Percentiles rank a stretch among this genome's conserved stretches.
phyloP scores from a whole-genome alignment of 2,329 filamentous ascomycete species.

The Magnaporthiopsis incrustans region DNA sequence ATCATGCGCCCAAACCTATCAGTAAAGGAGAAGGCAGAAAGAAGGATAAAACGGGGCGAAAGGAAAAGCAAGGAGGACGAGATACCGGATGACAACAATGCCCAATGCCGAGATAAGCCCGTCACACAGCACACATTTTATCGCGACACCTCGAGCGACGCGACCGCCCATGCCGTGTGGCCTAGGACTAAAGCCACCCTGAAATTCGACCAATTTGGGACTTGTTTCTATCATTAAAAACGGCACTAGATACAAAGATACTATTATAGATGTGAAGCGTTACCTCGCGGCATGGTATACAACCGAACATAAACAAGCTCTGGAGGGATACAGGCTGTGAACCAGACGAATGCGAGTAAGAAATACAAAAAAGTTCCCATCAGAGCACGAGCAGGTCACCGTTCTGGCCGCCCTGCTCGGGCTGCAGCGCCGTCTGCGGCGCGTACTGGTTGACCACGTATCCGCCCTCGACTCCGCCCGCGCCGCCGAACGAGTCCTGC shows the following conservation, averaged over 20 bases:
- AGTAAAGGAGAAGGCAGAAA: too few species aligned
- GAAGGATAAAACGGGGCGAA: too few species aligned
- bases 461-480: slow-evolving; percentile 38
- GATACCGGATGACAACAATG: too few species aligned
- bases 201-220: neutral
- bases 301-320: neutral
- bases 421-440: slow-evolving; percentile 67
- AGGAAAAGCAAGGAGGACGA: too few species aligned
- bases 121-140: neutral
- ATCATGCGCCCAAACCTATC: neutral
- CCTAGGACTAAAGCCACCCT: neutral
- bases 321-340: neutral
- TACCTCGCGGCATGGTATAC: neutral
- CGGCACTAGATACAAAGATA: neutral
- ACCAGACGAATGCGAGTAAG: neutral
- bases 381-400: slow-evolving; percentile 57
- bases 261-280: neutral
- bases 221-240: neutral
- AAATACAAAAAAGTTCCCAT: neutral
- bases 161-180: neutral
- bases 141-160: neutral
- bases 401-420: slow-evolving; percentile 56
- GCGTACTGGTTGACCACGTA: slow-evolving; percentile 79
- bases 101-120: neutral
- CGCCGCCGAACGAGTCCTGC: slow-evolving; percentile 55